These are phyloP conservation scores for Nowakowskiella sp. DNA, from an alignment of 192 early-diverging fungal genomes.

Conservation along the genomic window DNA sequence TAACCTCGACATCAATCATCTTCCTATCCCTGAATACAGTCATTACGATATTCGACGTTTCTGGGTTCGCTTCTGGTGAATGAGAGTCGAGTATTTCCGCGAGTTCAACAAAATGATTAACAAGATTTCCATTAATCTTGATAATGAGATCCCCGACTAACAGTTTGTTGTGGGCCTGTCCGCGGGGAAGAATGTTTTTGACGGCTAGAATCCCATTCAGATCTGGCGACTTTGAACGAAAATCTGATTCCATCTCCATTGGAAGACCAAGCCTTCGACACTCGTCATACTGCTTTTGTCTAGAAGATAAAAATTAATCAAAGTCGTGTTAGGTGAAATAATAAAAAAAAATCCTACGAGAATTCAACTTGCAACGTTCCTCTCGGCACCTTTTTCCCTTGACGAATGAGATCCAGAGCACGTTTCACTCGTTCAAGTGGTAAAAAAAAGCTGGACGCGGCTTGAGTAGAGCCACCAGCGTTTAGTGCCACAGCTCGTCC, in stretches of 20 bases:
- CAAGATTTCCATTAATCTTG: conserved; percentile 38
- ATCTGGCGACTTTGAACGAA: conserved; percentile 49
- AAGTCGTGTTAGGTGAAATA: too few species aligned
- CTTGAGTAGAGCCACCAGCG: conserved; percentile 60
- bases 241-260: conserved; percentile 44
- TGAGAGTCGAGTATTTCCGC: conserved; percentile 57
- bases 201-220: conserved; percentile 67
- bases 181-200: conserved; percentile 32
- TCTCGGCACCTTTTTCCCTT: conserved; percentile 18
- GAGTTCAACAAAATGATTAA: conserved; percentile 78
- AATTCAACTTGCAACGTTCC: conserved; percentile 40
- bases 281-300: conserved; percentile 34
- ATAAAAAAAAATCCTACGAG: conserved; percentile 14
- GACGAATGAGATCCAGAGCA: conserved; percentile 22
- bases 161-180: too few species aligned
- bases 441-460: conserved; percentile 81
- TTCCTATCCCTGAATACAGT: conserved; percentile 39
- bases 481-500: conserved; percentile 76
- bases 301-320: too few species aligned
- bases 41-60: too few species aligned
- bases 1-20: conserved; percentile 29
- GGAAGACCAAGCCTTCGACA: conserved; percentile 60
- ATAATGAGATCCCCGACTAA: conserved; percentile 37
- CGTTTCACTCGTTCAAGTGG: conserved; percentile 55
- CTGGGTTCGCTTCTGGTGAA: neutral